Percentiles rank a stretch among this genome's conserved stretches.
Conservation (phyloP, 139 green algal genomes). For the Chara braunii region DNA sequence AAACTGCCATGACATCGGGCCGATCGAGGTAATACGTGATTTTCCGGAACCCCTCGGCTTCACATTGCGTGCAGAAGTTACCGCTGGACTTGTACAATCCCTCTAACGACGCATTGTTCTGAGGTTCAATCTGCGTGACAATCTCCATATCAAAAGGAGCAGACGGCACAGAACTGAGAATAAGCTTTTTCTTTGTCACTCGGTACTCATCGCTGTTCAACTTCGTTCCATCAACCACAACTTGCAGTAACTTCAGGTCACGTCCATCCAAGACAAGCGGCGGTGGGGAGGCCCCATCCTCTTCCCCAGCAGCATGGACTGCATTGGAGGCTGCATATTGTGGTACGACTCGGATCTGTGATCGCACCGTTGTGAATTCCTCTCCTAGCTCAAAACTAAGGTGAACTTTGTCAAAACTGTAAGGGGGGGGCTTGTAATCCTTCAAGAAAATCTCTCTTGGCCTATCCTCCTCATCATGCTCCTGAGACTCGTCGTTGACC, state of each 20-base stretch:
- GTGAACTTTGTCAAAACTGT: conserved; percentile 30
- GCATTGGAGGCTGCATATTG: too few relatives aligned
- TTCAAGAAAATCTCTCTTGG: conserved; percentile 30
- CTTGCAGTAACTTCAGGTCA: too few relatives aligned
- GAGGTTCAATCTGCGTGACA: conserved; percentile 68
- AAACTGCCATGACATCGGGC: conserved; percentile 68
- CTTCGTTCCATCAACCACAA: too few relatives aligned
- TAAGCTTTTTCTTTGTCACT: conserved; percentile 12
- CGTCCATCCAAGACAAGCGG: too few relatives aligned
- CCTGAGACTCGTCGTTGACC: too few relatives aligned
- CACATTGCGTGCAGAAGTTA: conserved; percentile 98
- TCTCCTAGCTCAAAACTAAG: too few relatives aligned
- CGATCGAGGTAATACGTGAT: conserved; percentile 93
- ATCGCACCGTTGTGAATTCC: too few relatives aligned
- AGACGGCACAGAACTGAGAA: conserved; percentile 24
- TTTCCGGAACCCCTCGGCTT: conserved; percentile 93
- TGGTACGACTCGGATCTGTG: too few relatives aligned
- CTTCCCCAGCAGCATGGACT: too few relatives aligned
- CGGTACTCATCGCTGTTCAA: conserved; percentile 25
- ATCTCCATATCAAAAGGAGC: conserved; percentile 60
- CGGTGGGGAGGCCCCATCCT: too few relatives aligned
- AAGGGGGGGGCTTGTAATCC: conserved; percentile 20
- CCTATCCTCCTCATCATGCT: not conserved
- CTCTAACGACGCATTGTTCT: conserved; percentile 91
- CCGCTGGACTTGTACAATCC: conserved; percentile 88